Conservation (phyloP, 75 land plant species). For the Isoetes taiwanensis region DNA sequence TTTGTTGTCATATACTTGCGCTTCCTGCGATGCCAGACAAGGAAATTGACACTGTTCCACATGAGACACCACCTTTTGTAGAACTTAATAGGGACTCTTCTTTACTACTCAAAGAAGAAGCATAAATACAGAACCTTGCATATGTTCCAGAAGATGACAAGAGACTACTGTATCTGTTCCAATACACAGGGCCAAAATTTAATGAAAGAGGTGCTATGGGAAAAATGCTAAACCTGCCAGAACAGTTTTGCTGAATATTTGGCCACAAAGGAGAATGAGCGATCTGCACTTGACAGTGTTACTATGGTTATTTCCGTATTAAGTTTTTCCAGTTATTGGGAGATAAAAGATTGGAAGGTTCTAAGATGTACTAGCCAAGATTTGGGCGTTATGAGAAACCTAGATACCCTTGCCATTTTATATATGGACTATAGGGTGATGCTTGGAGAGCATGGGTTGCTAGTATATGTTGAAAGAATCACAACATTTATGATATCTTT, state of each 20-base stretch:
- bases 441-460: too few relatives aligned
- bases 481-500: too few relatives aligned
- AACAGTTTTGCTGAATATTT: constrained; percentile 75
- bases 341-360: constrained; percentile 22
- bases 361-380: not conserved
- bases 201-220: constrained; percentile 6
- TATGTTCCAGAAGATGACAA: not conserved
- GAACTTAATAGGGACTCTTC: not conserved
- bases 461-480: too few relatives aligned
- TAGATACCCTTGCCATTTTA: too few relatives aligned
- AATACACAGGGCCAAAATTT: not conserved
- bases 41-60: not conserved
- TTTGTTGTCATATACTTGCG: constrained; percentile 79
- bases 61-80: too few relatives aligned
- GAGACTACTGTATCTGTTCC: constrained; percentile 18
- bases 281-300: constrained; percentile 81
- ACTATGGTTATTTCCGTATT: constrained; percentile 76
- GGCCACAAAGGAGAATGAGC: constrained; percentile 59
- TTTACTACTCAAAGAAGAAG: not conserved
- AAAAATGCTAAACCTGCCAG: constrained; percentile 18
- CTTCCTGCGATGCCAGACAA: not conserved
- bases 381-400: too few relatives aligned
- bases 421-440: too few relatives aligned
- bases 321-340: constrained; percentile 54
- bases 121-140: not conserved